These are phyloP conservation scores for Clarireedia sp. DNA, from an alignment of 2,329 filamentous ascomycete species.

Conservation along the genomic window DNA sequence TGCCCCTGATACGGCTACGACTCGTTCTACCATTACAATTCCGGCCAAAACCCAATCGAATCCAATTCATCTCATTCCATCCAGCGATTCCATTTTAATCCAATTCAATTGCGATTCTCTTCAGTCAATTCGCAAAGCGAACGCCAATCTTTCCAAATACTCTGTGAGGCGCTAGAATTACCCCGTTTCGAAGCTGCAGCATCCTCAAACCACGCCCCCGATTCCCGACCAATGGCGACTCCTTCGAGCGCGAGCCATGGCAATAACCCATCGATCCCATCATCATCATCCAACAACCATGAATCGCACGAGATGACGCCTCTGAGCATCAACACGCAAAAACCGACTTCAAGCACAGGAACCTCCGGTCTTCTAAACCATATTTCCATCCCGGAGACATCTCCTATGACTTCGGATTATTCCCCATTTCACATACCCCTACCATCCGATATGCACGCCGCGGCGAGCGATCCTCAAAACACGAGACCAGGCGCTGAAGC, in stretches of 20 bases:
- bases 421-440: neutral
- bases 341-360: neutral
- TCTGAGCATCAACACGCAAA: neutral
- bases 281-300: neutral
- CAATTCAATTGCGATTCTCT: neutral
- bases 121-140: neutral
- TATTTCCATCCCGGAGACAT: conserved; percentile 5
- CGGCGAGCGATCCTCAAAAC: neutral
- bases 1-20: too few species aligned
- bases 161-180: neutral
- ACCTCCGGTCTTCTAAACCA: conserved; percentile 4
- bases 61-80: neutral
- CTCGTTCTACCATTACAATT: too few species aligned
- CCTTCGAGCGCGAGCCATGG: neutral
- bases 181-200: neutral
- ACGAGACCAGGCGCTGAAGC: neutral
- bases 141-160: neutral
- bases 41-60: neutral
- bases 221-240: neutral
- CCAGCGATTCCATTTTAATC: neutral
- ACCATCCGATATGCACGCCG: neutral
- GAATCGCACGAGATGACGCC: neutral
- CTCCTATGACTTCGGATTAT: neutral
- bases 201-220: neutral
- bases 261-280: neutral